Evolutionary conservation across 495 filamentous ascomycete genomes (phyloP).

Genomic region (Poronia punctata): DNA sequence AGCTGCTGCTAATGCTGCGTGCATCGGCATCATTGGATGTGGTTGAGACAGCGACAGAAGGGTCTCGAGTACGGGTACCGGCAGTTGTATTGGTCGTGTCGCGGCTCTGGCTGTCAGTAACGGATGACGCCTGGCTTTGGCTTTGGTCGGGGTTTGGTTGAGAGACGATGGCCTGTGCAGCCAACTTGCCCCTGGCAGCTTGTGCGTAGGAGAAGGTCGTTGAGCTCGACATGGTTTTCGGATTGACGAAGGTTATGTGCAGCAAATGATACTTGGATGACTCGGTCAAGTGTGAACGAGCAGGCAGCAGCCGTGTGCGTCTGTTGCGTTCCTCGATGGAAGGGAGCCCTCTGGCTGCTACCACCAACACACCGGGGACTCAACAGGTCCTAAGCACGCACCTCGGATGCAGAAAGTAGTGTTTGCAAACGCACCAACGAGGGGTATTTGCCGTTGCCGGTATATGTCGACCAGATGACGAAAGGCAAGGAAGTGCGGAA

Average conservation of each 20-base stretch:
- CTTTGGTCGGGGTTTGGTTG: slow-evolving; percentile 64
- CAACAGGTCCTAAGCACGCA: slow-evolving; percentile 16
- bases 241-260: slow-evolving; percentile 11
- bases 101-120: slow-evolving; percentile 58
- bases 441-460: slow-evolving; percentile 8
- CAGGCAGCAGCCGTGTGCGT: slow-evolving; percentile 9
- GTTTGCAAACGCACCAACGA: slow-evolving; percentile 12
- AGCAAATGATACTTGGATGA: slow-evolving; percentile 13
- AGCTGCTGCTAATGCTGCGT: slow-evolving; percentile 21
- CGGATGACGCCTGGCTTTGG: slow-evolving; percentile 58
- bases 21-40: slow-evolving; percentile 51
- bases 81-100: slow-evolving; percentile 52
- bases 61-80: slow-evolving; percentile 22
- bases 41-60: slow-evolving; percentile 44
- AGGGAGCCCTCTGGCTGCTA: slow-evolving; percentile 19
- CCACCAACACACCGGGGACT: slow-evolving; percentile 23
- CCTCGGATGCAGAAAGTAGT: slow-evolving; percentile 6
- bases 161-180: slow-evolving; percentile 23
- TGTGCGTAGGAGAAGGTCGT: slow-evolving; percentile 86
- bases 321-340: slow-evolving; percentile 23
- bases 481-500: background rate
- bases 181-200: slow-evolving; percentile 69
- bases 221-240: slow-evolving; percentile 32
- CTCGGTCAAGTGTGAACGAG: slow-evolving; percentile 11
- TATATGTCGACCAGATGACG: slow-evolving; percentile 4